Base-by-base conservation (phyloP, 2,329 filamentous ascomycete species). In the Chaetoscypha palmicola region DNA sequence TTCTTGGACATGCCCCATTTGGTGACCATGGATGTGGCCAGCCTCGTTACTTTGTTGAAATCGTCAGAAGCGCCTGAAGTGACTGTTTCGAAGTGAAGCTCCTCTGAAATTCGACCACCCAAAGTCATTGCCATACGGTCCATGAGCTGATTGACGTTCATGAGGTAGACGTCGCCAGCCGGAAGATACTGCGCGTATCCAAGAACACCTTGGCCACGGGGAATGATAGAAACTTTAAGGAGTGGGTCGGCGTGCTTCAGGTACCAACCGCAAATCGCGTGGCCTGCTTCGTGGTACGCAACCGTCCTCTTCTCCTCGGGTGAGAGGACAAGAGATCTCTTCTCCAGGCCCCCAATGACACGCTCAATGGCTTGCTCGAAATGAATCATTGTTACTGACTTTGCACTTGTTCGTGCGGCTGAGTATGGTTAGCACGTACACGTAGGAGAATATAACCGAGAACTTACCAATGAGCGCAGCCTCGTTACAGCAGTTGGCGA, bases 81-180 rank as follows among this genome's bases (percentile, higher is more conserved):
- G 16, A 98, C 92, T 0, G 89, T 94, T 24, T 92, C 83, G 67
- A 98, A 98, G 68, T 98, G 91, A 5, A 98, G 70, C 66, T 98
- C 92, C 68, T 98, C 92, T 16, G 85, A 92, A 19, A 98, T 86
- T 53, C 92, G 88, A 1, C 92, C 92, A 56, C 90, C 92, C 43
- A 98, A 81, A 2, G 91, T 96, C 92, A 98, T 98, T 52, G 92
- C 92, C 92, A 98, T 98, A 56, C 92, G 89, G 65, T 98, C 92
- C 87, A 97, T 95, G 32, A 98, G 74, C 68, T 98, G 92, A 63
- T 90, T 83, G 52, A 87, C 83, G 61, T 84, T 95, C 90, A 98
- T 92, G 52, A 98, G 77, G 65, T 97, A 97, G 7, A 87, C 88
- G 62, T 98, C 92, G 45, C 82, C 81, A 17, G 83, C 76, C 1